Base-by-base conservation (phyloP, 768 basidiomycete genomes). In the Suillus paluster region DNA sequence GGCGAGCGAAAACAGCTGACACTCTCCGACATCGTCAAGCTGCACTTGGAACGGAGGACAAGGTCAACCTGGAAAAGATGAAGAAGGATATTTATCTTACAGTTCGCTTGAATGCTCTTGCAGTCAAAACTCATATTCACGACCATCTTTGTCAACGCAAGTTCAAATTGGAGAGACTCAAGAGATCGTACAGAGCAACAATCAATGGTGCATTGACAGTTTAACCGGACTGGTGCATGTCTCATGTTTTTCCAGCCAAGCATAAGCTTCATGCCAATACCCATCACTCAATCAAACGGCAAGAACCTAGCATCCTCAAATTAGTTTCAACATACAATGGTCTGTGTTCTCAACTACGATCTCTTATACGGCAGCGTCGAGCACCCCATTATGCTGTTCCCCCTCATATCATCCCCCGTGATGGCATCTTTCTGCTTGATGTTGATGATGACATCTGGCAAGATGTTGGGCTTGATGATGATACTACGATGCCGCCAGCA, bases 361-460 rank as follows among this genome's bases (percentile, higher is more conserved):
- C 56, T 2, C 46, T 73, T 1, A 74, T 75, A 23, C 41, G 39
- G 0, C 19, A 57, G 4, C 21, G 49, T 17, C 61, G 64, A 44
- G 75, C 75, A 8, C 75, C 75, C 1, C 38, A 25, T 3, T 62
- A 66, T 33, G 70, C 72, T 14, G 14, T 68, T 11, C 54, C 62
- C 0, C 78, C 76, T 15, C 45, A 57, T 5, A 54, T 53, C 8
- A 74, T 78, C 38, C 59, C 65, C 1, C 30, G 30, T 11, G 57
- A 67, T 12, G 63, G 65, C 1, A 49, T 79, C 4, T 79, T 71
- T 46, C 58, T 60, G 1, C 65, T 79, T 0, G 76, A 78, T 67
- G 74, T 79, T 30, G 76, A 78, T 67, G 75, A 77, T 63, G 63
- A 66, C 19, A 76, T 78, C 19, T 79, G 78, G 75, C 69, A 76